Evolutionary conservation across 441 rosid genomes (phyloP).

Genomic region (Mallotus repandus): DNA sequence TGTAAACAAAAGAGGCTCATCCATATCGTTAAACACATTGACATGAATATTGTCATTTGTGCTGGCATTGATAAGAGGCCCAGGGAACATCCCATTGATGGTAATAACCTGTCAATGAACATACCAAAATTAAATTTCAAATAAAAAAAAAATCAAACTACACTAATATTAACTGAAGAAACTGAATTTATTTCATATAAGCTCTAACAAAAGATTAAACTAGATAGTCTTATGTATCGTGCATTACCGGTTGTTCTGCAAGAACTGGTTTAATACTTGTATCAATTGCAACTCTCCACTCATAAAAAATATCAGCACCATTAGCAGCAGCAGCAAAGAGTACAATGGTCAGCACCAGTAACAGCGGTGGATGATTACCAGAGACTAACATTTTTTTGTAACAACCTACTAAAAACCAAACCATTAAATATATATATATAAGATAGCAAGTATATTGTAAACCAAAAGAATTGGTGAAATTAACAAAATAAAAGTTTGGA

Average conservation of each 20-base stretch:
- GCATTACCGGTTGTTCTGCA: constrained; percentile 36
- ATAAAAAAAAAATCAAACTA: not conserved
- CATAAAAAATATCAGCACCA: constrained; percentile 34
- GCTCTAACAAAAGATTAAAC: too few species aligned
- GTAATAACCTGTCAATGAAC: constrained; percentile 48
- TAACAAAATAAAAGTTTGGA: not conserved
- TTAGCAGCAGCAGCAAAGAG: not conserved
- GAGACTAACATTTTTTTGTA: constrained; percentile 4
- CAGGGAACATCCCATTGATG: constrained; percentile 68
- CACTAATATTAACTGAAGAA: not conserved
- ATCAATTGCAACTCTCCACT: constrained; percentile 43
- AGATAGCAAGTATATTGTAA: not conserved
- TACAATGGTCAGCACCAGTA: not conserved
- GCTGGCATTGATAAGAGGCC: constrained; percentile 53
- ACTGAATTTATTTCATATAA: too few species aligned
- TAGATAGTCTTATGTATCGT: too few species aligned
- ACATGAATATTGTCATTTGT: constrained; percentile 54
- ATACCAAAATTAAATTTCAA: not conserved
- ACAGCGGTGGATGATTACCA: not conserved
- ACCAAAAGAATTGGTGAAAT: not conserved
- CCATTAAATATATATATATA: not conserved
- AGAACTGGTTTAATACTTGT: constrained; percentile 20
- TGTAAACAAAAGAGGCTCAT: constrained; percentile 56
- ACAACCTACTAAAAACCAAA: not conserved
- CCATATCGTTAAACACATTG: constrained; percentile 56